A percentile compares a stretch with the other conserved stretches of the same genome.
Conservation (phyloP, 1,284 basidiomycete genomes). For the Leccinum solheimii region DNA sequence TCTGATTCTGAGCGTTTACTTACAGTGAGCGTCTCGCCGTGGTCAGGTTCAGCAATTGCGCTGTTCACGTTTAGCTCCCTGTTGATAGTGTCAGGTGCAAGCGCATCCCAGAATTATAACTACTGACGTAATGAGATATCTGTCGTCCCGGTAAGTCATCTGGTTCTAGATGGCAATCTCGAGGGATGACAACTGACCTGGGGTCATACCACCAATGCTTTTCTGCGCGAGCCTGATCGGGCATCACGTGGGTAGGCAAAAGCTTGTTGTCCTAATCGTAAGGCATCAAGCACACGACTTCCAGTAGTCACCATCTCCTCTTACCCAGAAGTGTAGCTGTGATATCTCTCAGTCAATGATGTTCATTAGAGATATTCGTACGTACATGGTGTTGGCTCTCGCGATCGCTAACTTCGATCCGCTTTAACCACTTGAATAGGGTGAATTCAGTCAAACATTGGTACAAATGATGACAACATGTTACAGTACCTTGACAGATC, state of each 20-base stretch:
- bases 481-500: conserved; percentile 42
- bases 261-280: conserved; percentile 58
- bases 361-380: conserved; percentile 4
- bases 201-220: conserved; percentile 66
- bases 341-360: not conserved
- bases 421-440: conserved; percentile 51
- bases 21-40: conserved; percentile 47
- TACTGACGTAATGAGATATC: conserved; percentile 47
- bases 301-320: not conserved
- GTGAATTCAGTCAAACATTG: not conserved
- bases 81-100: conserved; percentile 12
- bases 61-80: conserved; percentile 67
- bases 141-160: conserved; percentile 17
- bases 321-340: conserved; percentile 38
- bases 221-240: conserved; percentile 58
- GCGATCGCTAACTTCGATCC: conserved; percentile 54
- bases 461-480: not conserved
- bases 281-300: conserved; percentile 3
- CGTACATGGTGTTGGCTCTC: conserved; percentile 58
- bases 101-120: not conserved
- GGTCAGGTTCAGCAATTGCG: conserved; percentile 59
- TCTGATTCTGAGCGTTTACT: conserved; percentile 11
- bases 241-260: conserved; percentile 54
- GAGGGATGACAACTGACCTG: conserved; percentile 35
- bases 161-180: not conserved